Percentiles rank a stretch among this genome's conserved stretches.
Conservation (phyloP, 1,139 yeast species). For the Groenewaldozyma sp. region DNA sequence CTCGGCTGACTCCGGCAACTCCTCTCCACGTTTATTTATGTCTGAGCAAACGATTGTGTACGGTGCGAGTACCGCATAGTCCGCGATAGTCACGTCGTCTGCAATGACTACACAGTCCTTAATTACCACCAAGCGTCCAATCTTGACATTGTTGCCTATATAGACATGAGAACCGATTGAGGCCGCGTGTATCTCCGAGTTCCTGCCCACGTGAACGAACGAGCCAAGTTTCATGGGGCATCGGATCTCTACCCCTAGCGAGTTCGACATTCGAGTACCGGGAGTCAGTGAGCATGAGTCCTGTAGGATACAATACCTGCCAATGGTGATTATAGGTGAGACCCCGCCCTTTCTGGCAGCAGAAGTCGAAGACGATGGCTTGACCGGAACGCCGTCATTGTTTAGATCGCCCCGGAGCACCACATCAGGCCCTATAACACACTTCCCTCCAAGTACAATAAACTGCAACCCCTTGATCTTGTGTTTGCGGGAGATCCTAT, state of each 20-base stretch:
- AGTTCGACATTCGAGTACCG: conserved; percentile 13
- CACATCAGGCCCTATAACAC: conserved; percentile 31
- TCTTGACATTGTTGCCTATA: conserved; percentile 49
- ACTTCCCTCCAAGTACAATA: conserved; percentile 40
- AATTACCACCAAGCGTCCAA: conserved; percentile 46
- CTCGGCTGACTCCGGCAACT: conserved; percentile 30
- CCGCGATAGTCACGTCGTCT: conserved; percentile 43
- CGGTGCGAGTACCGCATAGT: conserved; percentile 51
- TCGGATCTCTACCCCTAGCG: conserved; percentile 14
- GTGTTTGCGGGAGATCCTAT: conserved; percentile 46
- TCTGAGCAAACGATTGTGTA: conserved; percentile 40
- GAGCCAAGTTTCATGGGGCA: conserved; percentile 47
- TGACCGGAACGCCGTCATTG: conserved; percentile 6
- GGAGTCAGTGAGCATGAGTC: conserved; percentile 20
- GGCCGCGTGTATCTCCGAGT: conserved; percentile 35
- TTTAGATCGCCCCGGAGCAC: conserved; percentile 36
- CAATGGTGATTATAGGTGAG: conserved; percentile 41
- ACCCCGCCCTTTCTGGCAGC: no score
- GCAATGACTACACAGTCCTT: conserved; percentile 55
- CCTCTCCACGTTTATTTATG: conserved; percentile 19
- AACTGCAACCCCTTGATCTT: conserved; percentile 35
- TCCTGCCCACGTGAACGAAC: conserved; percentile 44
- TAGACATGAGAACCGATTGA: conserved; percentile 37
- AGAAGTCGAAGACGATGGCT: no score
- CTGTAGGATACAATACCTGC: conserved; percentile 37